These are phyloP conservation scores for Eucalyptus decipiens DNA, from an alignment of 345 rosid species.

Conservation along the genomic window DNA sequence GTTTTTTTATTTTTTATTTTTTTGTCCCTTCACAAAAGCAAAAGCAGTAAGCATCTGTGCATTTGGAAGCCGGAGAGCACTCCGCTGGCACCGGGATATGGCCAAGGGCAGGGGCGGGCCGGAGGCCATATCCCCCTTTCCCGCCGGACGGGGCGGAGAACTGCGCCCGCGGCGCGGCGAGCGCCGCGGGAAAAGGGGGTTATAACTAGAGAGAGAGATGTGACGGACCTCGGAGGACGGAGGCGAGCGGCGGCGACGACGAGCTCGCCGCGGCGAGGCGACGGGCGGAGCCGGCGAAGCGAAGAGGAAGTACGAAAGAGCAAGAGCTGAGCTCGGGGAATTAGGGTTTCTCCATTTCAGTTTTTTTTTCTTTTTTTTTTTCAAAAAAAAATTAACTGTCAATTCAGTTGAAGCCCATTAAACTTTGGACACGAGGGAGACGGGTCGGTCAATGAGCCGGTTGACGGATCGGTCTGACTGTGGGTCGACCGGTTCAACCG, in stretches of 20 bases:
- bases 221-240: not conserved
- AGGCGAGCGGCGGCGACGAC: not conserved
- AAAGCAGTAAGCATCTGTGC: not conserved
- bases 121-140: not conserved
- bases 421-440: not conserved
- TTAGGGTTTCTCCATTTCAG: not conserved
- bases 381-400: not conserved
- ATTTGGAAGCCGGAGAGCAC: not conserved
- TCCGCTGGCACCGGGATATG: not conserved
- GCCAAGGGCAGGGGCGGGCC: not conserved
- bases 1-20: no score
- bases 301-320: not conserved
- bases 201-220: not conserved
- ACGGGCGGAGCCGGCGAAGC: not conserved
- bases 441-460: not conserved
- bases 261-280: not conserved
- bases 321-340: not conserved
- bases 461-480: not conserved
- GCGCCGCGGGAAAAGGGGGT: not conserved
- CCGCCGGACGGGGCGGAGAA: not conserved
- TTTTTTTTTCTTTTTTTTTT: not conserved
- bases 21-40: not conserved
- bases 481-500: not conserved
- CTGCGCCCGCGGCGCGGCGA: not conserved
- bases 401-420: not conserved